These are phyloP conservation scores for Filobasidium floriforme DNA, from an alignment of 768 basidiomycete genomes.

Conservation along the genomic window DNA sequence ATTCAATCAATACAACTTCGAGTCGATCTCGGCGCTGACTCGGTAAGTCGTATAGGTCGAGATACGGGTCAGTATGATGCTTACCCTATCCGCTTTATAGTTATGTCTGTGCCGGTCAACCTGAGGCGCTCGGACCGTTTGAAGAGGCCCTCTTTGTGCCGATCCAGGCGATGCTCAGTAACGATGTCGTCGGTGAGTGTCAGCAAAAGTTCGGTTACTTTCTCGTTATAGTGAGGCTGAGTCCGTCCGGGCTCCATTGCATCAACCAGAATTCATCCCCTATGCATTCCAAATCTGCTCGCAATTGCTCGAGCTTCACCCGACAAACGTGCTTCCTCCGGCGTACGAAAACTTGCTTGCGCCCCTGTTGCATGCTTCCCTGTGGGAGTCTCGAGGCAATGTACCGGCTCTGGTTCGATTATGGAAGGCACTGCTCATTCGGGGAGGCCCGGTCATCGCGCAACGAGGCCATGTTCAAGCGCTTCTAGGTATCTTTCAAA, in stretches of 20 bases:
- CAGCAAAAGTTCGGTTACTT: neutral
- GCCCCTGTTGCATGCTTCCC: constrained; percentile 70
- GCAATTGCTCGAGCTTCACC: constrained; percentile 84
- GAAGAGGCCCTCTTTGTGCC: constrained; percentile 76
- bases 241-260: neutral
- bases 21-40: constrained; percentile 88
- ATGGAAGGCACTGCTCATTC: constrained; percentile 69
- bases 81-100: constrained; percentile 45
- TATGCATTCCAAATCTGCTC: constrained; percentile 95
- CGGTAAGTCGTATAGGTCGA: constrained; percentile 50
- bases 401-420: constrained; percentile 87
- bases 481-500: constrained; percentile 84
- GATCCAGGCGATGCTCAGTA: constrained; percentile 76
- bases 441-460: constrained; percentile 63
- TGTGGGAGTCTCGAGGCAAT: constrained; percentile 91
- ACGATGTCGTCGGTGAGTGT: constrained; percentile 80
- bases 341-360: constrained; percentile 73
- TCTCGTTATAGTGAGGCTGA: neutral
- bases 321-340: constrained; percentile 54
- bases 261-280: constrained; percentile 74
- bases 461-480: constrained; percentile 63
- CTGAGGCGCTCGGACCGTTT: constrained; percentile 62
- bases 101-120: constrained; percentile 69
- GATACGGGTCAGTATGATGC: neutral
- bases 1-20: constrained; percentile 96